Evolutionary conservation across 306 rosid species (phyloP).

Genomic region (Morella rubra): DNA sequence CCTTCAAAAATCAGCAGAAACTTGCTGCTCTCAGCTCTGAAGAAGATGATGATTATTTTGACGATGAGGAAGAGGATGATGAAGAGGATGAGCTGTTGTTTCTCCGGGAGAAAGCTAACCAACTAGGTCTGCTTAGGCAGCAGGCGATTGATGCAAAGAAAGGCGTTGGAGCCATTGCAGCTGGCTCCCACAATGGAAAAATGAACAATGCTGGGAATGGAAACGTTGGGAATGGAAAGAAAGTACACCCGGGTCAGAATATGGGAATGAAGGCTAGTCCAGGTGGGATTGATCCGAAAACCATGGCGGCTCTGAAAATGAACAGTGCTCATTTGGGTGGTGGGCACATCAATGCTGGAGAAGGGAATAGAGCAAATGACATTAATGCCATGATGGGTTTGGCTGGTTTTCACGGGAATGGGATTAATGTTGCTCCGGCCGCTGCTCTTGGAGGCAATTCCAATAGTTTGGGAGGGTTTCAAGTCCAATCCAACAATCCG

Average conservation of each 20-base stretch:
- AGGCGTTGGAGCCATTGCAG: constrained; percentile 32
- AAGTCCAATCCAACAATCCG: constrained; percentile 44
- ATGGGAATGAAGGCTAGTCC: constrained; percentile 39
- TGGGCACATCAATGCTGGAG: constrained; percentile 50
- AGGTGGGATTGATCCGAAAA: constrained; percentile 54
- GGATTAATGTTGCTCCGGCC: constrained; percentile 20
- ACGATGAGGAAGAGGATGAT: constrained; percentile 47
- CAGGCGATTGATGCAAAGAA: constrained; percentile 49
- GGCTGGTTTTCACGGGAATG: constrained; percentile 71
- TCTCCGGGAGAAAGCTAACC: constrained; percentile 54
- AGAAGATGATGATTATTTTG: constrained; percentile 45
- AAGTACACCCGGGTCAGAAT: constrained; percentile 42
- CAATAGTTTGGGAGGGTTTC: constrained; percentile 48
- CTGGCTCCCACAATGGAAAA: constrained; percentile 39
- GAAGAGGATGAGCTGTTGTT: constrained; percentile 48
- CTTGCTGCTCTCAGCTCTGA: constrained; percentile 49
- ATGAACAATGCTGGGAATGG: constrained; percentile 38
- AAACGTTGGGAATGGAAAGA: constrained; percentile 53
- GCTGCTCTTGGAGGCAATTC: constrained; percentile 46
- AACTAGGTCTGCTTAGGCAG: constrained; percentile 51
- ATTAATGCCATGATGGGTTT: constrained; percentile 69
- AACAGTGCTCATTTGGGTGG: constrained; percentile 49
- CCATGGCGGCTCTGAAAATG: constrained; percentile 64
- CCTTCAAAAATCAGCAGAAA: constrained; percentile 54
- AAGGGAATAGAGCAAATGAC: constrained; percentile 52